Base-by-base conservation (phyloP, 495 filamentous ascomycete species). In the Penicillium fimorum region DNA sequence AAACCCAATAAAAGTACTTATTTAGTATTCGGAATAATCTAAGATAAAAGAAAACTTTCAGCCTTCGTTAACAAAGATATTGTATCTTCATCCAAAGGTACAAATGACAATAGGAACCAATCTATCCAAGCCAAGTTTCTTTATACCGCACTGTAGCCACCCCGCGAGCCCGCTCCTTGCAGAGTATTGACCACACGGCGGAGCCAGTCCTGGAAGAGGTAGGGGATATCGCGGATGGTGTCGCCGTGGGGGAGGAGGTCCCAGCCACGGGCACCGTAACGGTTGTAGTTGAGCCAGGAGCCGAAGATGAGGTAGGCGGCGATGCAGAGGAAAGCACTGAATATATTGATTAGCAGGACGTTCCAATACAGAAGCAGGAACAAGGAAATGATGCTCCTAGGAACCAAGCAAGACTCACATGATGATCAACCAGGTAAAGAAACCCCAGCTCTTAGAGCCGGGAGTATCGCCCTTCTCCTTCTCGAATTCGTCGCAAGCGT, bases 211-310 rank as follows among this genome's bases (percentile, higher is more conserved):
- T 91, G 89, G 52, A 96, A 72, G 40, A 98, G 77, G 66, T 97
- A 98, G 8, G 94, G 95, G 4, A 97, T 64, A 58, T 98, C 94
- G 50, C 92, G 84, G 63, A 98, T 87, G 12, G 90, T 89, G 70
- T 98, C 94, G 53, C 89, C 85, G 69, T 97, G 95, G 0, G 94
- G 94, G 11, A 97, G 81, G 12, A 97, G 81, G 61, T 97, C 94
- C 94, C 92, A 97, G 53, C 94, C 94, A 20, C 94, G 82, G 42
- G 91, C 91, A 25, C 92, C 92, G 69, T 96, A 95, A 55, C 92
- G 90, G 78, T 91, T 97, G 80, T 97, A 97, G 77, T 97, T 97
- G 61, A 97, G 86, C 94, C 94, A 98, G 22, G 92, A 95, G 65
- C 92, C 92, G 65, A 97, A 97, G 70, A 98, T 96, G 60, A 98